Evolutionary conservation across 805 yeast species (phyloP).

Genomic region (Monosporozyma siamensis): DNA sequence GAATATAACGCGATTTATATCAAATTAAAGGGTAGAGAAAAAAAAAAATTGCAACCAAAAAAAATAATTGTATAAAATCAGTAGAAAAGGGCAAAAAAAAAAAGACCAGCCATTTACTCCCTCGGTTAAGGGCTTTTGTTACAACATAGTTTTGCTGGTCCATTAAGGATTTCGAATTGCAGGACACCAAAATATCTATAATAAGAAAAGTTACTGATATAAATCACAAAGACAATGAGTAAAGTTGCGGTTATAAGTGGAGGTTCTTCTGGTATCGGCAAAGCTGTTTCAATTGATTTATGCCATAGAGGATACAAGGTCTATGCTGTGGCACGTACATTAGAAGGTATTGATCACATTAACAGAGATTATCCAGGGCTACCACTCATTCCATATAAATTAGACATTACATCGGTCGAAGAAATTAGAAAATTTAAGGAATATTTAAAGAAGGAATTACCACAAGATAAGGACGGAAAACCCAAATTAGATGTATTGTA

Average conservation of each 20-base stretch:
- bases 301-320: conserved; percentile 48
- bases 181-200: too few species aligned
- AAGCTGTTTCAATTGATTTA: conserved; percentile 37
- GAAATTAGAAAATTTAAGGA: conserved; percentile 39
- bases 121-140: too few species aligned
- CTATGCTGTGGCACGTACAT: conserved; percentile 66
- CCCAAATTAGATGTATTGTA: conserved; percentile 50
- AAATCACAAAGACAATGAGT: conserved; percentile 3
- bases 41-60: too few species aligned
- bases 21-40: too few species aligned
- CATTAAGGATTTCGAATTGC: too few species aligned
- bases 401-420: conserved; percentile 50
- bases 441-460: conserved; percentile 32
- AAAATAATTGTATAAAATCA: too few species aligned
- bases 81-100: too few species aligned
- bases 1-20: too few species aligned
- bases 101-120: too few species aligned
- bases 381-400: conserved; percentile 37
- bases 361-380: conserved; percentile 24
- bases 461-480: conserved; percentile 21
- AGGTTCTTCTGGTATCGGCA: conserved; percentile 53
- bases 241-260: conserved; percentile 50
- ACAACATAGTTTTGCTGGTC: too few species aligned
- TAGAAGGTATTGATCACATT: conserved; percentile 45
- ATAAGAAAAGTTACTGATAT: too few species aligned